Evolutionary conservation across 768 basidiomycete species (phyloP).

Genomic region (Termitomyces titanicus): DNA sequence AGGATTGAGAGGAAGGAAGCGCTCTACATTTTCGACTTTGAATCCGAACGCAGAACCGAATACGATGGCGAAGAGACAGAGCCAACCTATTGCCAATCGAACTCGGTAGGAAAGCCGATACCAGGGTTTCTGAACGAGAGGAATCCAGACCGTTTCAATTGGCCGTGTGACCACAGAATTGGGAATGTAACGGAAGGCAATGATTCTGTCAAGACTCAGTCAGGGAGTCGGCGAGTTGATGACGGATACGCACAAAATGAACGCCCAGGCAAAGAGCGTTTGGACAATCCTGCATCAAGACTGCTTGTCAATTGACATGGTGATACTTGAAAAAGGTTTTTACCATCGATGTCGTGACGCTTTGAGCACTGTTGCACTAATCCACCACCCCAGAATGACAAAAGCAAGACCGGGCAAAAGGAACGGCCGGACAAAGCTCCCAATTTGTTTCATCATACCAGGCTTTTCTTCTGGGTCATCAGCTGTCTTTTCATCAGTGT

Average conservation of each 20-base stretch:
- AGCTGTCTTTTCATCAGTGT: slow-evolving; percentile 8
- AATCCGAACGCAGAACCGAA: slow-evolving; percentile 90
- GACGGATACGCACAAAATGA: slow-evolving; percentile 52
- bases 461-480: slow-evolving; percentile 5
- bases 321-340: slow-evolving; percentile 8
- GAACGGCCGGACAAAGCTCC: slow-evolving; percentile 33
- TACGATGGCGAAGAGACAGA: slow-evolving; percentile 69
- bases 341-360: slow-evolving; percentile 78
- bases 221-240: not conserved
- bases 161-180: slow-evolving; percentile 67
- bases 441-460: not conserved
- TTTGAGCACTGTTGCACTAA: slow-evolving; percentile 63
- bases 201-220: slow-evolving; percentile 41
- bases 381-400: slow-evolving; percentile 83
- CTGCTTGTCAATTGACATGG: slow-evolving; percentile 6
- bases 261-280: slow-evolving; percentile 80
- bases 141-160: slow-evolving; percentile 68
- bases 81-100: slow-evolving; percentile 69
- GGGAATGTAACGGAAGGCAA: slow-evolving; percentile 84
- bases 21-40: slow-evolving; percentile 46
- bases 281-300: slow-evolving; percentile 61
- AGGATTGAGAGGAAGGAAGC: slow-evolving; percentile 12
- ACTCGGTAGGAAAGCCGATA: slow-evolving; percentile 46
- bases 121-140: slow-evolving; percentile 64
- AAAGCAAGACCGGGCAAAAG: slow-evolving; percentile 50